Conservation (phyloP, 192 early-diverging fungal species). For the Backusella psychrophila region DNA sequence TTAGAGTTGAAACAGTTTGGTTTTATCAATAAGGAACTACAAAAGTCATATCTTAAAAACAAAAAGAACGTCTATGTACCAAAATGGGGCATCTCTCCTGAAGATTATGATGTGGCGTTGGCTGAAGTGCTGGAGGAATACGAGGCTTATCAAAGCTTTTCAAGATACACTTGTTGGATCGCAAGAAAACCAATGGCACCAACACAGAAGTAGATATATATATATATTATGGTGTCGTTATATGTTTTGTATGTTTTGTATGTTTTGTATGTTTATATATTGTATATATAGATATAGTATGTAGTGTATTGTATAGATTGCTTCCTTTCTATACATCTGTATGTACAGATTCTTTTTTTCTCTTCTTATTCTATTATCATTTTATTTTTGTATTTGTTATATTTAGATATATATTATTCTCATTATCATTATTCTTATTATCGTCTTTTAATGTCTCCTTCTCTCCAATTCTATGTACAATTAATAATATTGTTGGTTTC, state of each 20-base stretch:
- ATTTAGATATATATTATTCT: neutral
- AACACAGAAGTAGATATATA: neutral
- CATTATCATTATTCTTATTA: neutral
- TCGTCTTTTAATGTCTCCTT: constrained; percentile 3
- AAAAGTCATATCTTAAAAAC: constrained; percentile 29
- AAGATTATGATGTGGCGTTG: constrained; percentile 34
- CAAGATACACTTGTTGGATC: constrained; percentile 33
- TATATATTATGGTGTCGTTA: neutral
- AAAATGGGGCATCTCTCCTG: constrained; percentile 28
- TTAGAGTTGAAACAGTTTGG: constrained; percentile 36
- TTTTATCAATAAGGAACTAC: constrained; percentile 35
- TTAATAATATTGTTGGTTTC: neutral
- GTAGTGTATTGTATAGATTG: no score
- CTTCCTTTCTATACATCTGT: neutral
- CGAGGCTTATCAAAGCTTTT: constrained; percentile 31
- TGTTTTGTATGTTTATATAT: neutral
- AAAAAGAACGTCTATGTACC: constrained; percentile 22
- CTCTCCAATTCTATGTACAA: constrained; percentile 1
- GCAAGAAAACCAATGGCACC: constrained; percentile 20
- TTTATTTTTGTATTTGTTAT: neutral
- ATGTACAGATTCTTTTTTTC: neutral
- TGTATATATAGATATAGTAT: neutral
- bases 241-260: no score
- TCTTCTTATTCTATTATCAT: neutral
- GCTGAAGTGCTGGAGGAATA: constrained; percentile 31